Evolutionary conservation across 2,329 filamentous ascomycete species (phyloP), one percentile per base, ranked within the genome.

Genomic region (Trichoderma aggressivum): DNA sequence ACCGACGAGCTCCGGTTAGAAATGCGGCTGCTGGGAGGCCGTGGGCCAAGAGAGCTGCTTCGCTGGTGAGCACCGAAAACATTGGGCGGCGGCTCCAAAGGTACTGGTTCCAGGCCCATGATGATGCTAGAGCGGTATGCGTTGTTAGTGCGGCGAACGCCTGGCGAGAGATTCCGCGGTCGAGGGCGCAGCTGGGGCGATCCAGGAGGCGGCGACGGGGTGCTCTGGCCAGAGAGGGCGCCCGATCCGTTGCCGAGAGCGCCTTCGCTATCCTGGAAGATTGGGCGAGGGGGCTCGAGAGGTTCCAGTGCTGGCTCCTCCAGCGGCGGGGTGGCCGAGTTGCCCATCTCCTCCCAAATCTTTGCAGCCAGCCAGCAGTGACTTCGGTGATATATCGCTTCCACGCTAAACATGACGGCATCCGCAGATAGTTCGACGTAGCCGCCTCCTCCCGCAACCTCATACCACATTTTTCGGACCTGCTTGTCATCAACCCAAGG

Each of bases 391-490:
- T 89, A 89, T 21, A 86, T 88, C 16, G 87, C 87, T 77, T 89
- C 87, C 64, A 88, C 86, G 72, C 87, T 89, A 77, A 88, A 89
- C 77, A 89, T 84, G 73, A 90, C 85, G 7, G 87, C 85, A 75
- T 90, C 88, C 68, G 87, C 82, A 1, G 87, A 88, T 24, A 90
- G 82, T 79, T 90, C 86, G 32, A 89, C 88, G 36, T 87, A 78
- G 10, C 84, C 85, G 14, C 84, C 85, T 36, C 86, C 86, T 21
- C 91, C 93, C 3, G 92, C 90, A 6, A 92, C 88, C 74, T 91
- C 88, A 79, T 92, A 93, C 91, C 91, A 93, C 76, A 89, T 89
- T 82, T 89, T 90, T 75, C 88, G 87, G 16, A 91, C 86, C 61
- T 88, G 83, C 39, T 86, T 84, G 47, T 88, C 87, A 67, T 91